Percentiles rank a stretch among this genome's conserved stretches.
These are phyloP conservation scores for Wallacemonas sp. DNA, from an alignment of 208 protist species.

Conservation along the genomic window DNA sequence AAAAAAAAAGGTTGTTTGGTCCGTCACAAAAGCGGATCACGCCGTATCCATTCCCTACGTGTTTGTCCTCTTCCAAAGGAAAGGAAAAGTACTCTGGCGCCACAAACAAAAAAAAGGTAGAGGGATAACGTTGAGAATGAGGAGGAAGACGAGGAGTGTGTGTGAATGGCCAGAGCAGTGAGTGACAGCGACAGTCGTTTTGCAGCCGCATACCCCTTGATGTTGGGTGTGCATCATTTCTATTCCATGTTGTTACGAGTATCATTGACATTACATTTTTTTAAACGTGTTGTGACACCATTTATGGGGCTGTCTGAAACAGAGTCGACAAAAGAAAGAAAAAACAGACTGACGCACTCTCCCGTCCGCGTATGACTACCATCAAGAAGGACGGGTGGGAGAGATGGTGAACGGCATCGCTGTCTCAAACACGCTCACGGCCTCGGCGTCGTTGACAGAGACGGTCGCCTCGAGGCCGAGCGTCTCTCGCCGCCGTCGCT, in stretches of 20 bases:
- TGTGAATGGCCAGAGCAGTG: background rate
- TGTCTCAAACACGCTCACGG: background rate
- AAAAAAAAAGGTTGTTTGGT: too few relatives aligned
- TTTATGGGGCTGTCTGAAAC: too few relatives aligned
- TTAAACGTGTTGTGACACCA: too few relatives aligned
- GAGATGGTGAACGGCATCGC: background rate
- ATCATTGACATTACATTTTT: too few relatives aligned
- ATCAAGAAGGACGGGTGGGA: too few relatives aligned
- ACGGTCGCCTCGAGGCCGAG: conserved; percentile 30
- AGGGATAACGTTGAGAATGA: background rate
- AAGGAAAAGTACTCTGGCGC: background rate
- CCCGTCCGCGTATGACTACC: too few relatives aligned
- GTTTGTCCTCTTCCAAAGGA: conserved; percentile 3
- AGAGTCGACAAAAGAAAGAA: too few relatives aligned
- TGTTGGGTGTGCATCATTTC: too few relatives aligned
- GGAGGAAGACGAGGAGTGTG: background rate
- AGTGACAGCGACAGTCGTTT: background rate
- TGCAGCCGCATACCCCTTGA: too few relatives aligned
- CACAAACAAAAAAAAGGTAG: background rate
- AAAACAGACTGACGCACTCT: too few relatives aligned
- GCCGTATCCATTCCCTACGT: background rate
- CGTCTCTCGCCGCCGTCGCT: conserved; percentile 54
- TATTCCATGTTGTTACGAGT: too few relatives aligned
- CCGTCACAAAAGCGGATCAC: background rate
- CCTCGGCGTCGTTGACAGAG: background rate